Conservation (phyloP, 352 stramenopile genomes). For the Pythium aquatile region DNA sequence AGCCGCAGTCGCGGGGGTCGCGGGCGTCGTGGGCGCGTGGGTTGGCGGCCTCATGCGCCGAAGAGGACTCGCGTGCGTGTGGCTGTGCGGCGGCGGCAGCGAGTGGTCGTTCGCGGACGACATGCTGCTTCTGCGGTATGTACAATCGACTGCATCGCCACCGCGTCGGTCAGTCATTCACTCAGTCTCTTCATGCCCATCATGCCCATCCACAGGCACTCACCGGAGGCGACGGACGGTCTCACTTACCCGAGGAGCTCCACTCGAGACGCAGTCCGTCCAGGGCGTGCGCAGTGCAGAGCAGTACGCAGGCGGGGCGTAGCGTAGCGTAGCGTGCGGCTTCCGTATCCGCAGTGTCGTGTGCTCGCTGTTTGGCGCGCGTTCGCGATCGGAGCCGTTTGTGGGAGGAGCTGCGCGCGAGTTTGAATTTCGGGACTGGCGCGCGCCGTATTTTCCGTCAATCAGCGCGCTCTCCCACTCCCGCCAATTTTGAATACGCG, state of each 20-base stretch:
- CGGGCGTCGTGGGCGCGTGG: constrained; percentile 13
- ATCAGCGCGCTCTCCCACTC: constrained; percentile 17
- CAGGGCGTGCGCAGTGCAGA: no score
- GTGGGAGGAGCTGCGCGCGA: constrained; percentile 10
- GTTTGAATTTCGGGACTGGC: constrained; percentile 26
- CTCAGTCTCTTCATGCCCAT: neutral
- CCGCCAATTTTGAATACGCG: constrained; percentile 21
- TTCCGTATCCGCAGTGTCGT: neutral
- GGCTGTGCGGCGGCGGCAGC: constrained; percentile 16
- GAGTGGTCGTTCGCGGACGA: neutral
- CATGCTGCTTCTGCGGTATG: neutral
- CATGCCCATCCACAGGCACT: neutral
- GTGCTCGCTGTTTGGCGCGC: constrained; percentile 15
- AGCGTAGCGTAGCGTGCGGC: neutral
- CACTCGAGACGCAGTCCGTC: no score
- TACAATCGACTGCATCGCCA: neutral
- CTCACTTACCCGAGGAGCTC: neutral
- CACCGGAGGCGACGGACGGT: neutral
- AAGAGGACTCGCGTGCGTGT: constrained; percentile 27
- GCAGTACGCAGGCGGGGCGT: neutral
- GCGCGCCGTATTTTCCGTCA: constrained; percentile 17
- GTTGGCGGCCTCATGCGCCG: constrained; percentile 14
- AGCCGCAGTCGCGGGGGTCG: constrained; percentile 18
- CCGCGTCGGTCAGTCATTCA: neutral
- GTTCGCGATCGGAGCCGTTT: constrained; percentile 8